Evolutionary conservation across 2,329 filamentous ascomycete genomes (phyloP).

Genomic region (Tetracladium maxilliforme): DNA sequence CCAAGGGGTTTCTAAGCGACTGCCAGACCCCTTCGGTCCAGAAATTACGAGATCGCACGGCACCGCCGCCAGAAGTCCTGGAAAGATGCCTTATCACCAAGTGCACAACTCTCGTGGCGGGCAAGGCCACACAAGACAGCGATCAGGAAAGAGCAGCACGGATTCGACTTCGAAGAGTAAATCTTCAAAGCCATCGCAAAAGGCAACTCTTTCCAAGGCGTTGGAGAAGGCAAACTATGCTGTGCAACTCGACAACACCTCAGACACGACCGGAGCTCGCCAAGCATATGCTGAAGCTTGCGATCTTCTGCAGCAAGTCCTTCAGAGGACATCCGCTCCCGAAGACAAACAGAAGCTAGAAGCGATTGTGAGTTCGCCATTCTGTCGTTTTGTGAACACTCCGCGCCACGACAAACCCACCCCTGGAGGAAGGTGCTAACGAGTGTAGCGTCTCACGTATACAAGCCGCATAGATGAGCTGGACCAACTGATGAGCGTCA

Average conservation of each 20-base stretch:
- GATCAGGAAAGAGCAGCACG: too few relatives aligned
- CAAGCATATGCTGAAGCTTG: slow-evolving; percentile 88
- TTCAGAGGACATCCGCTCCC: slow-evolving; percentile 67
- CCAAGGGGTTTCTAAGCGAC: too few relatives aligned
- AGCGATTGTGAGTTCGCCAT: slow-evolving; percentile 59
- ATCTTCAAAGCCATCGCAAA: slow-evolving; percentile 72
- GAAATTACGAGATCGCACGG: too few relatives aligned
- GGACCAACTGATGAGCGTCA: too few relatives aligned
- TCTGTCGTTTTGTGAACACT: slow-evolving; percentile 7
- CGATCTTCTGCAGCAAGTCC: slow-evolving; percentile 72
- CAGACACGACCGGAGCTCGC: slow-evolving; percentile 84
- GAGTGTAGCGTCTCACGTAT: slow-evolving; percentile 66
- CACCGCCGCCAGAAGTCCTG: too few relatives aligned
- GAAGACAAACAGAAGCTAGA: slow-evolving; percentile 86
- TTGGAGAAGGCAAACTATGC: slow-evolving; percentile 92
- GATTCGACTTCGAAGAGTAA: too few relatives aligned
- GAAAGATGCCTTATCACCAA: too few relatives aligned
- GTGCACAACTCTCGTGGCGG: too few relatives aligned
- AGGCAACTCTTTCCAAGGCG: slow-evolving; percentile 92
- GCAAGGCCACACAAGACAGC: too few relatives aligned
- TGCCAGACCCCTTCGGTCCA: too few relatives aligned
- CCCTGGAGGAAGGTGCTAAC: slow-evolving; percentile 3
- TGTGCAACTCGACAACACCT: slow-evolving; percentile 88
- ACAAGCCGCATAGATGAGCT: slow-evolving; percentile 81
- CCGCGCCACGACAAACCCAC: slow-evolving; percentile 2